Evolutionary conservation across 495 filamentous ascomycete genomes (phyloP).

Genomic region (Opeltia flavorubescens): DNA sequence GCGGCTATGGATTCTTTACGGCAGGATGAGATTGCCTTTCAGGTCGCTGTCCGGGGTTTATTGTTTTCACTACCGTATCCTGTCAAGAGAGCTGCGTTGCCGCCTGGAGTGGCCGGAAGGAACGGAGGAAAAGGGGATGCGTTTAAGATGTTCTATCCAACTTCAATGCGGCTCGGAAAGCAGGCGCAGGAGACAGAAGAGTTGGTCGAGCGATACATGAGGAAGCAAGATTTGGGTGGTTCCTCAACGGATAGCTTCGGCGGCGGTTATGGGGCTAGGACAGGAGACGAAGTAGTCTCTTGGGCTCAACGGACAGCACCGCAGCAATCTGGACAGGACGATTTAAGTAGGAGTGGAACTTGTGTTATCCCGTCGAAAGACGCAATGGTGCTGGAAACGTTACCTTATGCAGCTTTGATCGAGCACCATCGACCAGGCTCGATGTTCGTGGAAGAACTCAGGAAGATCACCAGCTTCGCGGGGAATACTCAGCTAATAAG

Average conservation of each 20-base stretch:
- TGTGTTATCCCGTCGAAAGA: slow-evolving; percentile 32
- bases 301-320: not conserved
- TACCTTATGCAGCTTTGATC: slow-evolving; percentile 73
- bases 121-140: slow-evolving; percentile 37
- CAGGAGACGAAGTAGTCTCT: not conserved
- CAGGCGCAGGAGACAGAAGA: slow-evolving; percentile 64
- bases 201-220: slow-evolving; percentile 45
- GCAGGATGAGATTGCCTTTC: slow-evolving; percentile 86
- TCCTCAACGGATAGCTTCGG: too few species aligned
- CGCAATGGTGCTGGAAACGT: slow-evolving; percentile 66
- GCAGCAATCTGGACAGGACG: not conserved
- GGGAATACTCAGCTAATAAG: slow-evolving; percentile 28
- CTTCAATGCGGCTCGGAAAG: slow-evolving; percentile 60
- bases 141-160: slow-evolving; percentile 79
- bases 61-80: slow-evolving; percentile 72
- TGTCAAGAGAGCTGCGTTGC: slow-evolving; percentile 43
- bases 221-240: too few species aligned
- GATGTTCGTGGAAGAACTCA: slow-evolving; percentile 43
- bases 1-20: slow-evolving; percentile 57
- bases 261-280: not conserved
- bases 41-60: slow-evolving; percentile 70
- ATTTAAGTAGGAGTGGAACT: not conserved
- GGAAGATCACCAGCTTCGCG: slow-evolving; percentile 53
- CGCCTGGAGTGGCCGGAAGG: slow-evolving; percentile 16
- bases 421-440: slow-evolving; percentile 21